Evolutionary conservation across 208 protist species (phyloP).

Genomic region (Endotrypanum monterogeii): DNA sequence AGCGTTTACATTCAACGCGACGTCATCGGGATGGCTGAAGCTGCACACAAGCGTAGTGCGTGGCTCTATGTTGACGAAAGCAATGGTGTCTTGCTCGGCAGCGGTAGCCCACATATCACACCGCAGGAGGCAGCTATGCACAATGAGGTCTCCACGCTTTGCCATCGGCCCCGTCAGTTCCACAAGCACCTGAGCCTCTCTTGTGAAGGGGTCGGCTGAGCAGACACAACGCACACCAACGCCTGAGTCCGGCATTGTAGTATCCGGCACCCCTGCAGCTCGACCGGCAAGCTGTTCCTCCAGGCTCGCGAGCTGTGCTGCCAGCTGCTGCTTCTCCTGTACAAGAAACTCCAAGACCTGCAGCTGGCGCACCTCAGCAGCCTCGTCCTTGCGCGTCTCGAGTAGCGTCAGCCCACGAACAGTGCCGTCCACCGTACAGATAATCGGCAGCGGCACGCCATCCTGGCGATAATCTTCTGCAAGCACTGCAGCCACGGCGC

Average conservation of each 20-base stretch:
- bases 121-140: conserved; percentile 73
- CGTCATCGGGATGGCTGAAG: conserved; percentile 60
- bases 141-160: conserved; percentile 46
- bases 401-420: conserved; percentile 85
- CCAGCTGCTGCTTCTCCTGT: conserved; percentile 72
- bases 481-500: conserved; percentile 80
- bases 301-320: conserved; percentile 70
- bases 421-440: conserved; percentile 84
- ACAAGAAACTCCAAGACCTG: conserved; percentile 69
- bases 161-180: conserved; percentile 26
- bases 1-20: conserved; percentile 58
- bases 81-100: conserved; percentile 19
- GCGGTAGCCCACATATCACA: conserved; percentile 46
- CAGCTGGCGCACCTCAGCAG: conserved; percentile 56
- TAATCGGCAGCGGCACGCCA: conserved; percentile 73
- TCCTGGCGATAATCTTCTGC: conserved; percentile 92
- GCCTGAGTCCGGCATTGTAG: conserved; percentile 54
- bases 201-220: conserved; percentile 19
- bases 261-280: conserved; percentile 52
- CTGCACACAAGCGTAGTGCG: conserved; percentile 52
- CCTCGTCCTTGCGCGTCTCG: conserved; percentile 42
- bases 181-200: conserved; percentile 28
- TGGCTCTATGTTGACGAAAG: conserved; percentile 30
- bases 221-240: conserved; percentile 43
- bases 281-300: conserved; percentile 56